Conservation (phyloP, 1,284 basidiomycete genomes). For the Polyporus tsugae region DNA sequence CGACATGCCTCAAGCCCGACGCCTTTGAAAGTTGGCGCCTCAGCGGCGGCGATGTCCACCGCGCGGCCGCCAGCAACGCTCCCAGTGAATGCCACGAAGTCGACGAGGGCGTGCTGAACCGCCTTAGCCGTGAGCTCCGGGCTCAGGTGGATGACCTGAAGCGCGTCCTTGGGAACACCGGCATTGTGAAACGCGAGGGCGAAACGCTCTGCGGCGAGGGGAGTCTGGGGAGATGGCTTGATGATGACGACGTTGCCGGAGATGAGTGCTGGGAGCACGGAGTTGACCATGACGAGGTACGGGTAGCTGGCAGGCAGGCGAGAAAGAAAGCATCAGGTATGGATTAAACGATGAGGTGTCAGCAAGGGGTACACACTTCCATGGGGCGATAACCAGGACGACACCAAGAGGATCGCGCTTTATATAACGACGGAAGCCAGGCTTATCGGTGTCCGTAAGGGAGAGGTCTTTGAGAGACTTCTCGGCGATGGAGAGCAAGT, state of each 20-base stretch:
- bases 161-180: conserved; percentile 79
- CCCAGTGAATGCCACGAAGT: conserved; percentile 93
- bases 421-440: conserved; percentile 86
- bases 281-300: conserved; percentile 90
- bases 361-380: conserved; percentile 74
- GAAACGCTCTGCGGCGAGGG: conserved; percentile 86
- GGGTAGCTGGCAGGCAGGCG: conserved; percentile 72
- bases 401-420: conserved; percentile 87
- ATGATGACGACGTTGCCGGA: conserved; percentile 90
- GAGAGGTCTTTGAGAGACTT: conserved; percentile 79
- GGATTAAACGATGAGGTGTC: conserved; percentile 7
- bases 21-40: conserved; percentile 80
- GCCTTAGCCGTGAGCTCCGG: conserved; percentile 71
- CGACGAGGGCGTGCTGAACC: conserved; percentile 72
- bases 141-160: conserved; percentile 85
- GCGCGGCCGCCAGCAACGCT: conserved; percentile 76
- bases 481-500: conserved; percentile 88
- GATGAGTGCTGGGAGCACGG: conserved; percentile 88
- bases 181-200: conserved; percentile 72
- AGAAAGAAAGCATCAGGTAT: conserved; percentile 9
- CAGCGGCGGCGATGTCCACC: conserved; percentile 68
- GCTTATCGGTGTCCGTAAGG: conserved; percentile 80
- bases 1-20: conserved; percentile 74
- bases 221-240: conserved; percentile 96
- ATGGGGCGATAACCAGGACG: conserved; percentile 87